Evolutionary conservation across 2,329 filamentous ascomycete species (phyloP), one percentile per base, ranked within the genome.

Genomic region (Trichoderma asperellum): DNA sequence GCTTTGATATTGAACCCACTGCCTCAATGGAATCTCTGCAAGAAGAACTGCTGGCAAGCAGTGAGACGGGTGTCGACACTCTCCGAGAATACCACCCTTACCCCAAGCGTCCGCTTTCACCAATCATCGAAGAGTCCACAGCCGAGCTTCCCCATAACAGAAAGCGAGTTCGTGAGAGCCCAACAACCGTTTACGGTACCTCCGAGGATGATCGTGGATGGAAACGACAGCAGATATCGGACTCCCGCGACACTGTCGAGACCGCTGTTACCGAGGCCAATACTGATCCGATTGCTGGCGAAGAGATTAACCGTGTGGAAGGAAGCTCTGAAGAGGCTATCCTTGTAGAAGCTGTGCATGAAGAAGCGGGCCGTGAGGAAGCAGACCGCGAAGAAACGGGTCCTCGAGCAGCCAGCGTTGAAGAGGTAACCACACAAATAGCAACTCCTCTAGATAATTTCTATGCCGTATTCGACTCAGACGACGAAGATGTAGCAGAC

Each of bases 151-250:
- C 37, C 5, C 27, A n/a, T 27, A 49, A 14, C 16, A 57, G n/a
- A 12, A 66, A 66, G n/a, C 52, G 62, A 34, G 16, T 35, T 47
- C 37, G 53, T 8, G 52, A 49, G 35, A 35, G 29, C 43, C 27
- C 37, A 43, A 11, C 4, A 12, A 7, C 34, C 34, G 5, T 21
- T 21, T n/a, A 55, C 37, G 62, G 47, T 34, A 10, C 21, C 37
- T 24, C 37, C 12, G 29, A 35, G 6, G 37, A 66, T 6, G 27
- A 27, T 7, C 62, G 35, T 27, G 37, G 5, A 34, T 24, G 18
- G 27, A 57, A 66, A 12, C 37, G 62, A 14, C 53, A 53, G 52
- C 62, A 66, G 49, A 58, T 53, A 11, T 14, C 29, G 18, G 53
- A 57, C n/a, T 40, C 37, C 47, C 27, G 29, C 10, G 16, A 16